Base-by-base conservation (phyloP, 192 early-diverging fungal species). In the Umbelopsis sp. region DNA sequence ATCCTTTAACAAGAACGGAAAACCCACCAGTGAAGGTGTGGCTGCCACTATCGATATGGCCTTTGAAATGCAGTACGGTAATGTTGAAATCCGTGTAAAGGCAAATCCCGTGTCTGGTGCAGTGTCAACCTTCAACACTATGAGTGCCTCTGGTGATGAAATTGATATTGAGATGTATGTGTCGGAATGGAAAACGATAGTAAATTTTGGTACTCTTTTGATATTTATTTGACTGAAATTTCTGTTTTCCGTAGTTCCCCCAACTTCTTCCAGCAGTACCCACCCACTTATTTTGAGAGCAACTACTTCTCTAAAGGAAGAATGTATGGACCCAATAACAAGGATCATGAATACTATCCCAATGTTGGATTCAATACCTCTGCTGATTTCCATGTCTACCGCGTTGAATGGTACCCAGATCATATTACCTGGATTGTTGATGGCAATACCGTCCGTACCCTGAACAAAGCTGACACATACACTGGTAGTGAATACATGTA, bases 161-260 rank as follows among this genome's bases (percentile, higher is more conserved):
- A 82, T 86, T 47, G 84, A 86, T 71, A 80, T 77, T 47, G 84
- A 86, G 70, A 66, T 80, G 68, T 62, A 62, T 8, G 56, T 41
- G 38, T 11, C 38, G 5, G 38, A 41, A 41, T 41, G 38, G 8
- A 41, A 41, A 41, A 41, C 7, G 12, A 41, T 3, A 41, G 32
- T 14, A 17, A 20, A 62, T 2, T 5, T 36, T 20, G 29, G 26
- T 31, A 41, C 38, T 41, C 5, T 41, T 11, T 41, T 1, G 56
- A 14, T 34, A 0, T 4, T 29, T 34, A 29, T 4, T 8, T 62
- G 4, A 34, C 17, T 62, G 3, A 26, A 20, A 17, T 16, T 16
- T 49, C 2, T 2, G 4, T 49, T 49, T 49, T 11, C 2, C 10
- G 4, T 8, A 62, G 56, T 32, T 62, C 56, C 34, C 56, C 56